These are phyloP conservation scores for Apiospora arundinis DNA, from an alignment of 2,329 filamentous ascomycete species.

Conservation along the genomic window DNA sequence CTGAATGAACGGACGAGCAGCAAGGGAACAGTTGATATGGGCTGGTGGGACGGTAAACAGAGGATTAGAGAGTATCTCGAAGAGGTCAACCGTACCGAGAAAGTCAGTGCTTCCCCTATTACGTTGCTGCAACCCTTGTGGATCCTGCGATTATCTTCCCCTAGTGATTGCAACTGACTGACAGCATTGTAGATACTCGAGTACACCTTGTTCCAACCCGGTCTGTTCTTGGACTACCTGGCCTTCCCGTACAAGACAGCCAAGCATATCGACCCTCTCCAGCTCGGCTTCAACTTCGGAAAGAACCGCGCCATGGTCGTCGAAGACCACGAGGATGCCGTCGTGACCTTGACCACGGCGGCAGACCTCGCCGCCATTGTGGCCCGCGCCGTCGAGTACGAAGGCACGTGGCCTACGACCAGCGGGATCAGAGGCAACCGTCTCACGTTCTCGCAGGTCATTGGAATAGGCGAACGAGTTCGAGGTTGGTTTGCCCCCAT, in stretches of 20 bases:
- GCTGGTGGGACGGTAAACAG: slow-evolving; percentile 59
- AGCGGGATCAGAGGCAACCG: slow-evolving; percentile 49
- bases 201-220: slow-evolving; percentile 59
- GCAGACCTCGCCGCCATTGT: slow-evolving; percentile 49
- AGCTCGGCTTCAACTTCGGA: slow-evolving; percentile 45
- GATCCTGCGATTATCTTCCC: slow-evolving; percentile 15
- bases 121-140: background rate
- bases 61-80: slow-evolving; percentile 36
- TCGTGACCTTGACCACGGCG: slow-evolving; percentile 51
- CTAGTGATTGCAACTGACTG: slow-evolving; percentile 23
- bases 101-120: background rate
- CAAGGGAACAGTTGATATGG: slow-evolving; percentile 37
- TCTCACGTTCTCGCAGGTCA: slow-evolving; percentile 43
- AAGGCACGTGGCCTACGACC: slow-evolving; percentile 48
- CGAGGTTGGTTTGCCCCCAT: slow-evolving; percentile 42
- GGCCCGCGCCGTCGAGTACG: slow-evolving; percentile 49
- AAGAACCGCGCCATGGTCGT: slow-evolving; percentile 49
- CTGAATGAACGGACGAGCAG: slow-evolving; percentile 31
- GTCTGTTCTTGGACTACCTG: slow-evolving; percentile 56
- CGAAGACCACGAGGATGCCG: slow-evolving; percentile 48
- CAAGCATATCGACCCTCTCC: slow-evolving; percentile 43
- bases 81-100: slow-evolving; percentile 45
- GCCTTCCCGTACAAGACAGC: slow-evolving; percentile 48
- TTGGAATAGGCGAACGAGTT: slow-evolving; percentile 48
- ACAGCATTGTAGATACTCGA: slow-evolving; percentile 52